Base-by-base conservation (phyloP, 73 alveolate species). In the Tetrahymena thermophila region DNA sequence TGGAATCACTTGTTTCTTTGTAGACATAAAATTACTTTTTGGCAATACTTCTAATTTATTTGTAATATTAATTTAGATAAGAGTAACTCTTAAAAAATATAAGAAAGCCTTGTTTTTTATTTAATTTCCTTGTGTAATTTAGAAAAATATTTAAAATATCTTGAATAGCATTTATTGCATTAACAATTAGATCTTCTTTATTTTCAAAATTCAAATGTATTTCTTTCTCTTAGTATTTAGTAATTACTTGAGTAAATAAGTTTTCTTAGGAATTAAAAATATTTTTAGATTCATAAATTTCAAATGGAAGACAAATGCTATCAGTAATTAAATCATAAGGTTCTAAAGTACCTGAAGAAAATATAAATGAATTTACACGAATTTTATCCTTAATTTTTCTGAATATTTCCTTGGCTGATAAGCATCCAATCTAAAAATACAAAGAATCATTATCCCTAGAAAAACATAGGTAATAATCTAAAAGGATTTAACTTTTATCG, bases 291-390 rank as follows among this genome's bases (percentile, higher is more conserved):
- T 1, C 25, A 56, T 56, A 25, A 9, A 0, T 13, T 56, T 56
- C 34, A 56, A 56, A 56, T 3, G 5, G 13, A 23, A 56, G 34
- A 23, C 85, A 1, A 25, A 56, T 13, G 14, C 85, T 56, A 4
- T 56, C 14, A 23, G 25, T 25, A 23, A 16, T 56, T 3, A 99
- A 98, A 37, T 94, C 97, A 94, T 98, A 94, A 23, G 99, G 99
- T 0, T 99, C 94, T 43, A 99, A 96, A 7, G 99, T 99, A 0
- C 99, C 99, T 35, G 99, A 98, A 28, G 99, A 97, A 42, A 99
- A 97, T 19, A 98, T 96, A 13, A 97, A 97, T 11, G 98, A 84
- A 43, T 94, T 19, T 25, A 94, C 94, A 16, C 93, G 85, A 93
- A 56, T 21, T 56, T 56, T 56, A 9, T 56, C 7, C 7, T 25